Evolutionary conservation across 1,139 yeast species (phyloP).

Genomic region (Hemisphaericaspora xylanilytica): DNA sequence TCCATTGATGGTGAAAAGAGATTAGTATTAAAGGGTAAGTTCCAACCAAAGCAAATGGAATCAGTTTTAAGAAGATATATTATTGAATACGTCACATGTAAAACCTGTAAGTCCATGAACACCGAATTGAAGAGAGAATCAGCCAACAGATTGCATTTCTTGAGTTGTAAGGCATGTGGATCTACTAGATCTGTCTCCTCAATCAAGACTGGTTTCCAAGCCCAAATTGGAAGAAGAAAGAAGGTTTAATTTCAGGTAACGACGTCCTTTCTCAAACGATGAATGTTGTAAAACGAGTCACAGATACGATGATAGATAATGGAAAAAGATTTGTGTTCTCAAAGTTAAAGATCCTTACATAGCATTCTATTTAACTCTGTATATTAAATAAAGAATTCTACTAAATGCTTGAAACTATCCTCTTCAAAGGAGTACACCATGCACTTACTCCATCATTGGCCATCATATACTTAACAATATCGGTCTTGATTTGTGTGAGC

Average conservation of each 20-base stretch:
- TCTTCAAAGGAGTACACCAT: conserved; percentile 59
- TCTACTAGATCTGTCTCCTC: conserved; percentile 96
- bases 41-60: conserved; percentile 97
- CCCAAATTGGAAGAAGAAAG: conserved; percentile 81
- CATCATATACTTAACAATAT: conserved; percentile 47
- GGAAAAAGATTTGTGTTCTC: neutral
- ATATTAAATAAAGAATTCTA: conserved; percentile 1
- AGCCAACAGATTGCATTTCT: conserved; percentile 92
- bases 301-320: neutral
- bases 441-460: conserved; percentile 48
- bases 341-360: neutral
- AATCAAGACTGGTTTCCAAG: conserved; percentile 99
- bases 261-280: neutral
- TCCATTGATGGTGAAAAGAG: conserved; percentile 98
- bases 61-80: conserved; percentile 94
- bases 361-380: conserved; percentile 2
- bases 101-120: conserved; percentile 97
- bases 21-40: conserved; percentile 95
- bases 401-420: conserved; percentile 27
- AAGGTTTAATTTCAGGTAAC: conserved; percentile 27
- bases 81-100: conserved; percentile 95
- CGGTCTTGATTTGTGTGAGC: conserved; percentile 18
- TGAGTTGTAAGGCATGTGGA: conserved; percentile 98
- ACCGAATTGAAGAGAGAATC: conserved; percentile 94
- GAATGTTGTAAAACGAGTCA: no score